Conservation (phyloP, 2,329 filamentous ascomycete genomes). For the Talaromyces rugulosus region DNA sequence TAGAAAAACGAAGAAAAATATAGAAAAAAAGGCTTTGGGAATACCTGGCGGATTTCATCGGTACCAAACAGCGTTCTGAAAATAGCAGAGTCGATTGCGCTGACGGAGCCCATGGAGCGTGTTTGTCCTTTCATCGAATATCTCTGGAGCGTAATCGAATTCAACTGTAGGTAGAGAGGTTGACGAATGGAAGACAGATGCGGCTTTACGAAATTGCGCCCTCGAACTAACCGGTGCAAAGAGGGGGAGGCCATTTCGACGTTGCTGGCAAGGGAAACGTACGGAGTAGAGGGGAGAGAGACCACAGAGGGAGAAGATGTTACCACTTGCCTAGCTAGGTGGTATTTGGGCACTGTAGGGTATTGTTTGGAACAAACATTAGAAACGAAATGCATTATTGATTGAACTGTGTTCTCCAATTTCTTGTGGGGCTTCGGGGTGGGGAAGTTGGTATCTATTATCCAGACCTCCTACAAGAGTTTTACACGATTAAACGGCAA, state of each 20-base stretch:
- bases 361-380: too few relatives aligned
- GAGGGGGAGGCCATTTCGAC: not conserved
- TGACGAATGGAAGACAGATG: not conserved
- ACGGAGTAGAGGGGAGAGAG: not conserved
- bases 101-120: conserved; percentile 38
- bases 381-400: not conserved
- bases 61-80: conserved; percentile 52
- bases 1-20: not conserved
- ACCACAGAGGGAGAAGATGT: not conserved
- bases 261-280: not conserved
- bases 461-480: not conserved
- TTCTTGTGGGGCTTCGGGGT: not conserved
- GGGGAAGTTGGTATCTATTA: not conserved
- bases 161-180: not conserved
- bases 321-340: too few relatives aligned
- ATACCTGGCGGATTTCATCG: conserved; percentile 42
- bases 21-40: not conserved
- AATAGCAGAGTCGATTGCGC: conserved; percentile 46
- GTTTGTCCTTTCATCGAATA: not conserved
- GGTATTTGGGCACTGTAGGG: too few relatives aligned
- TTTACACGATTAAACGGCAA: not conserved
- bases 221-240: not conserved
- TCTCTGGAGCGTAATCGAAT: not conserved
- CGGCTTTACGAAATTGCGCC: not conserved
- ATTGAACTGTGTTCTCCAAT: not conserved